These are phyloP conservation scores for Tricholoma flavovirens DNA, from an alignment of 768 basidiomycete species.

Conservation along the genomic window DNA sequence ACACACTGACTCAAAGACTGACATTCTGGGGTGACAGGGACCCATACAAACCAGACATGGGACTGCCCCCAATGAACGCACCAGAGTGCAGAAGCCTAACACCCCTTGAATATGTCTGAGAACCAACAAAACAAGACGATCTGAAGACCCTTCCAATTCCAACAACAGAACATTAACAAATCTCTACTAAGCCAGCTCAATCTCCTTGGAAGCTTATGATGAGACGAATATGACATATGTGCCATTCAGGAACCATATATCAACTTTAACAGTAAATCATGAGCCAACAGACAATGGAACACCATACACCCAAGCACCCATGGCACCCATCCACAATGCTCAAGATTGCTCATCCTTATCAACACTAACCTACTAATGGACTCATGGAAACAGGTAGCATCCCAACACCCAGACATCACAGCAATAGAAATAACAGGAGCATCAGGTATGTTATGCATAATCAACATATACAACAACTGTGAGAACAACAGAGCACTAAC, in stretches of 20 bases:
- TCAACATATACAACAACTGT: constrained; percentile 36
- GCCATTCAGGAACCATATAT: too few relatives aligned
- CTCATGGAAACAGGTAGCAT: neutral
- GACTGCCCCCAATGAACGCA: neutral
- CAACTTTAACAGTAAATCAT: neutral
- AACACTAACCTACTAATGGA: neutral
- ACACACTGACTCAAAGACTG: neutral
- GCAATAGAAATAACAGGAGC: constrained; percentile 5
- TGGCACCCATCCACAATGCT: constrained; percentile 1
- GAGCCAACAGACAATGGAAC: neutral
- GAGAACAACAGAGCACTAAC: neutral
- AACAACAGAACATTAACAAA: neutral
- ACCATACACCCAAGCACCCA: constrained; percentile 6
- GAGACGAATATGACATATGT: too few relatives aligned
- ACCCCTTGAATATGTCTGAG: neutral
- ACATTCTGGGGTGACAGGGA: neutral
- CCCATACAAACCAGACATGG: neutral
- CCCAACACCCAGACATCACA: constrained; percentile 17
- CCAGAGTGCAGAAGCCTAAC: neutral
- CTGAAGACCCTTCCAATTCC: neutral
- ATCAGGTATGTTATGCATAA: constrained; percentile 18
- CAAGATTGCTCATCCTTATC: neutral
- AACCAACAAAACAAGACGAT: neutral
- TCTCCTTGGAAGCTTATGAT: too few relatives aligned
- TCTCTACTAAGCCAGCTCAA: neutral